Conservation (phyloP, 768 basidiomycete genomes). For the Trametes gibbosa region DNA sequence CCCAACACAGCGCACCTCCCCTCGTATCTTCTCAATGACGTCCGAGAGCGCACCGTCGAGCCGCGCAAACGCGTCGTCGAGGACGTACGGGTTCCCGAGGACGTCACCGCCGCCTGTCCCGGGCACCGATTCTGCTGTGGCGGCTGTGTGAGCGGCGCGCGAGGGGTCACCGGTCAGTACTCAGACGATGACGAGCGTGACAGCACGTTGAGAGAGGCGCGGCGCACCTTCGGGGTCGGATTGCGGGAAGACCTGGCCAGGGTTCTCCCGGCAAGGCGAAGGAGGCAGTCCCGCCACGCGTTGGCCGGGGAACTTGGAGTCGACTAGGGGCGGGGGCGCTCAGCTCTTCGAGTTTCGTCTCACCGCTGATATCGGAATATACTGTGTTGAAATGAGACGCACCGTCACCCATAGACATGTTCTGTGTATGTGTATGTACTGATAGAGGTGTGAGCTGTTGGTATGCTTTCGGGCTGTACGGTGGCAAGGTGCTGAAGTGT, state of each 20-base stretch:
- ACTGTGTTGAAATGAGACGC: not conserved
- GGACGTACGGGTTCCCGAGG: conserved; percentile 48
- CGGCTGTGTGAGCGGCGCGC: conserved; percentile 16
- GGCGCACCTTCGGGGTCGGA: conserved; percentile 40
- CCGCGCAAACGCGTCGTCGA: conserved; percentile 41
- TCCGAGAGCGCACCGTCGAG: conserved; percentile 44
- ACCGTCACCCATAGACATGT: conserved; percentile 10
- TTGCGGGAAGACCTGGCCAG: conserved; percentile 50
- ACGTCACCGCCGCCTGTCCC: conserved; percentile 21
- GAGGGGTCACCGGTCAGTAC: no score
- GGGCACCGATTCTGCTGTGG: conserved; percentile 22
- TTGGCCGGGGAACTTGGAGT: conserved; percentile 43
- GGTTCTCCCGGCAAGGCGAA: conserved; percentile 45
- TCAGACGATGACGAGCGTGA: no score
- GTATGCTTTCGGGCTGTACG: no score
- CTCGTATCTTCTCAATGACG: conserved; percentile 43
- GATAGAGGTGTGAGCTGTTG: no score
- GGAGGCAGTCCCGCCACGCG: conserved; percentile 38
- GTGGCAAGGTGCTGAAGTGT: no score
- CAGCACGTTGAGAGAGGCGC: not conserved
- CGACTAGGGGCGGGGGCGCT: conserved; percentile 17
- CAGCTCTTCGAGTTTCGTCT: not conserved
- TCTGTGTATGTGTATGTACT: no score
- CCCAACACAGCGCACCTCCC: conserved; percentile 39
- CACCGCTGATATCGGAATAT: no score